Evolutionary conservation across 768 basidiomycete genomes (phyloP).

Genomic region (Lentinula sp.): DNA sequence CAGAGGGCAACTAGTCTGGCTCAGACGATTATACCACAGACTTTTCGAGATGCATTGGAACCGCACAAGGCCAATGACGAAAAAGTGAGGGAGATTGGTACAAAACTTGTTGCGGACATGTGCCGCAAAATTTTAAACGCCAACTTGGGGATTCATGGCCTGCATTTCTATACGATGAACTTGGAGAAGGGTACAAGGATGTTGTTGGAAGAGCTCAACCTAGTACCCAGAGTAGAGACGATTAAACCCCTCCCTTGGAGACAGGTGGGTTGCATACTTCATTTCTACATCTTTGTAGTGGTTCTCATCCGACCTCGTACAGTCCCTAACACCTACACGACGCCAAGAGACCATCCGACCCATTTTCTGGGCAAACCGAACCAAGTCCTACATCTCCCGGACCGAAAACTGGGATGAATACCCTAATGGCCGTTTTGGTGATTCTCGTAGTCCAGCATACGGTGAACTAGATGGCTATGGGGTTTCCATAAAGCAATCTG

Average conservation of each 20-base stretch:
- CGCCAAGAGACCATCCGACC: constrained; percentile 92
- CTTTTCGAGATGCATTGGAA: constrained; percentile 69
- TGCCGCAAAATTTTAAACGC: constrained; percentile 80
- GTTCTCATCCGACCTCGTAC: constrained; percentile 7
- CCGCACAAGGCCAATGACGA: constrained; percentile 91
- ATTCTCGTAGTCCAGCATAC: constrained; percentile 95
- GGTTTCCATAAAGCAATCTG: constrained; percentile 85
- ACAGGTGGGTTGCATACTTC: constrained; percentile 51
- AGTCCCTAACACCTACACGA: constrained; percentile 90
- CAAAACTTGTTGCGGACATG: constrained; percentile 92
- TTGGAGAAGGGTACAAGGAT: constrained; percentile 93
- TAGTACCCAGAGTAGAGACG: constrained; percentile 84
- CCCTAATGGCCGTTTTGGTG: constrained; percentile 98
- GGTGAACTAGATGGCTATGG: constrained; percentile 98
- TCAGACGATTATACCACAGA: constrained; percentile 72
- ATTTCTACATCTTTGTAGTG: constrained; percentile 8
- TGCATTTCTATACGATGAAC: constrained; percentile 98
- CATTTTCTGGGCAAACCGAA: constrained; percentile 98
- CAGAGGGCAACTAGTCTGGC: constrained; percentile 74
- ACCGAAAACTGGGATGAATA: constrained; percentile 99
- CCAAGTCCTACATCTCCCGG: constrained; percentile 90
- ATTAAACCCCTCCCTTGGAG: constrained; percentile 97
- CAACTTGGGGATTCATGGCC: constrained; percentile 76
- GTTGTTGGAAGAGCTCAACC: constrained; percentile 86
- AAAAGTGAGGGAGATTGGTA: constrained; percentile 87